These are phyloP conservation scores for Erysimum cheiranthoides DNA, from an alignment of 345 rosid genomes.

Conservation along the genomic window DNA sequence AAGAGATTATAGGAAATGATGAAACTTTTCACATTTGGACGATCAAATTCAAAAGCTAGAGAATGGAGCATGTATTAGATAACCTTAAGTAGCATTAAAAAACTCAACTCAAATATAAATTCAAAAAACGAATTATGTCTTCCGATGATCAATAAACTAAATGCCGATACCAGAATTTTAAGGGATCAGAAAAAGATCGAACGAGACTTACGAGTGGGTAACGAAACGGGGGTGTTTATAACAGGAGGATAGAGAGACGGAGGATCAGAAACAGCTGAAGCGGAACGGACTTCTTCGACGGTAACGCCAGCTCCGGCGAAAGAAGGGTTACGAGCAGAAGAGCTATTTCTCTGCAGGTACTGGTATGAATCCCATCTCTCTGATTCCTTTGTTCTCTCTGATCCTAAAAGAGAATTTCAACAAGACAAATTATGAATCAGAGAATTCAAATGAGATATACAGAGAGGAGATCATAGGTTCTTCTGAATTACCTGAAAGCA, in stretches of 20 bases:
- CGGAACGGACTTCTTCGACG: slow-evolving; percentile 87
- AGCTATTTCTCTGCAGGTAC: slow-evolving; percentile 71
- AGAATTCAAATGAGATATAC: neutral
- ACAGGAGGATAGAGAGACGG: slow-evolving; percentile 78
- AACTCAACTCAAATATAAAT: neutral
- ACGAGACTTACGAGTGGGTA: slow-evolving; percentile 55
- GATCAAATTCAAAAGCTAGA: neutral
- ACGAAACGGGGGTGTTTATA: slow-evolving; percentile 67
- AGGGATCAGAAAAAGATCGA: neutral
- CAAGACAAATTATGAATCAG: neutral
- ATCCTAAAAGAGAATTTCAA: neutral
- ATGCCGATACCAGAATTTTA: neutral
- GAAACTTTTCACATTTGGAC: slow-evolving; percentile 3
- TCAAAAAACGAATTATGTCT: neutral
- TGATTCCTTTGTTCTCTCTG: slow-evolving; percentile 54
- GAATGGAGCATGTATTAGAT: neutral
- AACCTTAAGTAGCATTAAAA: neutral
- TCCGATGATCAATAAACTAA: neutral
- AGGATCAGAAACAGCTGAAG: slow-evolving; percentile 77
- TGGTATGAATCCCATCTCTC: slow-evolving; percentile 79
- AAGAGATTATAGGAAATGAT: neutral
- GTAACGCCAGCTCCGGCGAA: slow-evolving; percentile 81
- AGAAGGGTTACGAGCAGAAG: slow-evolving; percentile 65
- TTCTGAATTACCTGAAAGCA: slow-evolving; percentile 60
- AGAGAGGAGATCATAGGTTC: neutral